Evolutionary conservation across 2,329 filamentous ascomycete genomes (phyloP), one percentile per base, ranked within the genome.

Genomic region (Diaporthe vaccinii): DNA sequence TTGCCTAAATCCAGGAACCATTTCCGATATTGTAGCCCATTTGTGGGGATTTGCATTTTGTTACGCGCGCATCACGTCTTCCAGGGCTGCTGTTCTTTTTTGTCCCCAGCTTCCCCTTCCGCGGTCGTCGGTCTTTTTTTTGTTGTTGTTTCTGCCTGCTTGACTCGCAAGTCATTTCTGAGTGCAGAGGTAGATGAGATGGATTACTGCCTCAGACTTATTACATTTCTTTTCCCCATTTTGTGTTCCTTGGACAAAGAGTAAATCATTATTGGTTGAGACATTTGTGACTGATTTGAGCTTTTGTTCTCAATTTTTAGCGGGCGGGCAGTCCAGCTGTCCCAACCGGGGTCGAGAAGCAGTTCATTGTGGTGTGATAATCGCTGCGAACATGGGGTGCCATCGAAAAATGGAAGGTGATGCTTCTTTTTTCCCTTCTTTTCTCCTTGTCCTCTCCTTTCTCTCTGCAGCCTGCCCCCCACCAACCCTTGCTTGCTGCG

Each of bases 371-470:
- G 65, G 65, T 68, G 65, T 68, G 65, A 68, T 41, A 9, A 34
- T 12, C 20, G 15, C 65, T 12, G 22, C 31, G 34, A 39, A 41
- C 65, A 68, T 68, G 65, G 65, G 65, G 59, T 20, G 46, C 65
- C 53, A 53, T 68, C 22, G 22, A 41, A 53, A 28, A 55, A 39
- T 53, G 31, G 46, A 53, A 51, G 46, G 34, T 39, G 46, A 53
- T 68, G 65, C 46, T 25, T 68, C 34, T 61, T 25, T n/a, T 51
- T 20, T 12, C 31, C 1, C 31, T 25, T 51, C 22, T 67, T 25
- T 12, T 25, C n/a, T 65, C 17, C 58, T 20, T 67, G 51, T 70
- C 22, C 53, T 74, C 73, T 70, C 73, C 73, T 74, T 72, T 74
- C 73, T 49, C 31, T 36, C 46, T 72, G 57, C 67, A 74, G 67